Evolutionary conservation across 202 grass and related monocot genomes (phyloP), one percentile per base, ranked within the genome.

Genomic region (Thinopyrum obtusiflorum): DNA sequence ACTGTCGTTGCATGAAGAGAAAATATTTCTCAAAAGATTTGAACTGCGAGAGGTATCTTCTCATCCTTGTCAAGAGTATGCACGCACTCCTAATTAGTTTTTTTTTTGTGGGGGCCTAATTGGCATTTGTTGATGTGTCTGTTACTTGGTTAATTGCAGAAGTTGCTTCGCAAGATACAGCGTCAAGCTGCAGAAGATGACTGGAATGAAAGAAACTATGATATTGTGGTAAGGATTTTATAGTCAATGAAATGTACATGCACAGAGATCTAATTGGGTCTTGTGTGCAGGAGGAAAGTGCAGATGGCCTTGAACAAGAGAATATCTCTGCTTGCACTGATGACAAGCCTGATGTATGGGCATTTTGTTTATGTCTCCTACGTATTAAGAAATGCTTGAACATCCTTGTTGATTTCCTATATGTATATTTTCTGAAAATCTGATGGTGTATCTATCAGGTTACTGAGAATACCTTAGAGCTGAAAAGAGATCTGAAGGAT

Each of bases 11-110:
- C 92, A 53, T 51, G 92, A 94, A 86, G 90, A 90, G 11, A 90
- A 84, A 73, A 84, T 88, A 77, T 94, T 94, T 65, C 25, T n/a
- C 0, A 94, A 88, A 90, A 84, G 90, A 94, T 47, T 26, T 79
- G 53, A 75, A 14, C n/a, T 92, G 33, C 14, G 11, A 49, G 81
- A 90, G 88, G 92, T 92, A 89, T 59, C 21, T 60, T 55, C 37
- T 9, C 12, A 73, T 85, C 25, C 7, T 82, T 61, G 13, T 63
- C 18, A 49, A 66, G 18, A 57, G 11, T 79, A n/a, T 83, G 61
- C 33, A 67, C 75, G 49, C 33, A 49, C 7, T 76, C 5, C 13
- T 9, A 11, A 33, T n/a, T n/a, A n/a, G n/a, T n/a, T n/a, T n/a
- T n/a, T n/a, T n/a, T n/a, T n/a, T n/a, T n/a, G n/a, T n/a, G n/a